phyloP scores from a whole-genome alignment of 2,329 filamentous ascomycete genomes.

The Setomelanomma holmii region DNA sequence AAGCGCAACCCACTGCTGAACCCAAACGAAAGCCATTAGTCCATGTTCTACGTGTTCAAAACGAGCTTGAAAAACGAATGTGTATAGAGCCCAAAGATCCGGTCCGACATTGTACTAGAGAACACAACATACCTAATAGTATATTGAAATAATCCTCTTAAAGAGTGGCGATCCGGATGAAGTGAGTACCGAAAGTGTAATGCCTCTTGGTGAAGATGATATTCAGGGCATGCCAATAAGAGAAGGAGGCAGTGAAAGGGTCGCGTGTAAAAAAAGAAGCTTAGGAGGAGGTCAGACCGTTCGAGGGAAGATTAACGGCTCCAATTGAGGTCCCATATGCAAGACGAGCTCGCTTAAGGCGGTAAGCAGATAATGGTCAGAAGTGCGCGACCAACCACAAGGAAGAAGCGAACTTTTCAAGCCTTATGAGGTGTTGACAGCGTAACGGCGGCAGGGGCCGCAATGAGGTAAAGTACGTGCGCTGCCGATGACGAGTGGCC shows the following conservation, averaged over 20 bases:
- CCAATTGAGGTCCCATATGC: constrained; percentile 36
- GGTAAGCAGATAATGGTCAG: constrained; percentile 47
- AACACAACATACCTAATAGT: constrained; percentile 43
- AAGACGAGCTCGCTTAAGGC: constrained; percentile 46
- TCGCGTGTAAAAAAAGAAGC: constrained; percentile 48
- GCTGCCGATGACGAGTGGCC: constrained; percentile 29
- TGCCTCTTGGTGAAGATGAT: constrained; percentile 25
- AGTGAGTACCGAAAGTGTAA: constrained; percentile 36
- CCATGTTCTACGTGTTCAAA: constrained; percentile 38
- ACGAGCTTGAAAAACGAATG: constrained; percentile 26
- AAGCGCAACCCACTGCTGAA: constrained; percentile 53
- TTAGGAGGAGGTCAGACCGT: constrained; percentile 28
- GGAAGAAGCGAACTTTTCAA: constrained; percentile 33
- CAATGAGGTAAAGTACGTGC: constrained; percentile 34
- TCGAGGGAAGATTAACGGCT: constrained; percentile 45
- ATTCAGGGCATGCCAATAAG: constrained; percentile 42
- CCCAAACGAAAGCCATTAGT: constrained; percentile 52
- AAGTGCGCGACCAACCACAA: constrained; percentile 44
- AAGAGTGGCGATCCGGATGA: constrained; percentile 43
- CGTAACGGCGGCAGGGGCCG: constrained; percentile 34
- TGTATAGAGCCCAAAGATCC: constrained; percentile 17
- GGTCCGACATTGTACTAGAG: constrained; percentile 14
- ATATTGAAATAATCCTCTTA: constrained; percentile 36
- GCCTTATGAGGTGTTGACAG: constrained; percentile 43
- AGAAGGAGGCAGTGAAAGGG: constrained; percentile 34